phyloP scores from a whole-genome alignment of 192 early-diverging fungal species.

The Blastocladiella britannica region DNA sequence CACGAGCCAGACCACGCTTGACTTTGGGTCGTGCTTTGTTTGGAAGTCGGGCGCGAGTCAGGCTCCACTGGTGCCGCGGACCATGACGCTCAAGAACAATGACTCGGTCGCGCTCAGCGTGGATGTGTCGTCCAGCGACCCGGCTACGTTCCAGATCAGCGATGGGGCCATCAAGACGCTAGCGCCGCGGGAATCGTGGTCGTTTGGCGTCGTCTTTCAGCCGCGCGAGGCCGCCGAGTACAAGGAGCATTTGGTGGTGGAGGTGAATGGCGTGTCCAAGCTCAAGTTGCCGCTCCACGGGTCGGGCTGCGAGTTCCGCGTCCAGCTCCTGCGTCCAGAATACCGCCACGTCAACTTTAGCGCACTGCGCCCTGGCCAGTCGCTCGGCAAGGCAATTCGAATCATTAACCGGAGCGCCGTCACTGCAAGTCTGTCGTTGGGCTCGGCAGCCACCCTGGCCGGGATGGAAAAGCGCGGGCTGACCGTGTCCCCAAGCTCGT shows the following conservation, averaged over 20 bases:
- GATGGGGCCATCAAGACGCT: neutral
- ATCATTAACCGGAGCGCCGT: constrained; percentile 29
- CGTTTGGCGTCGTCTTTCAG: constrained; percentile 20
- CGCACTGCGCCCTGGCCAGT: constrained; percentile 25
- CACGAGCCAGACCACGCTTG: constrained; percentile 12
- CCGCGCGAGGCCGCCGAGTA: constrained; percentile 21
- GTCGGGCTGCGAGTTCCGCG: constrained; percentile 20
- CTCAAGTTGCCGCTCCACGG: constrained; percentile 21
- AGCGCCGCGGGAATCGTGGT: constrained; percentile 12
- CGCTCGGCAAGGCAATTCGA: constrained; percentile 13
- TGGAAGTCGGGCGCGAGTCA: constrained; percentile 10
- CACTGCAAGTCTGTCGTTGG: constrained; percentile 19
- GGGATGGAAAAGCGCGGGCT: constrained; percentile 13
- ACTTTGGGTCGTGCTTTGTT: constrained; percentile 33
- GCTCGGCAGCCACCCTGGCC: constrained; percentile 15
- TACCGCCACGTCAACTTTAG: constrained; percentile 29
- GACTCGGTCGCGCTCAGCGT: neutral
- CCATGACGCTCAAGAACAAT: neutral
- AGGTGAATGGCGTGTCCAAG: constrained; percentile 26
- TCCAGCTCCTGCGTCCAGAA: constrained; percentile 20
- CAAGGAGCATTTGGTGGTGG: constrained; percentile 25
- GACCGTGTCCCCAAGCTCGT: constrained; percentile 8
- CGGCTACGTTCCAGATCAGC: neutral
- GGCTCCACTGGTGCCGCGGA: neutral
- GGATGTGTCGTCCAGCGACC: neutral